These are phyloP conservation scores for Fagopyrum esculentum DNA, from an alignment of 148 eudicot species.

Conservation along the genomic window DNA sequence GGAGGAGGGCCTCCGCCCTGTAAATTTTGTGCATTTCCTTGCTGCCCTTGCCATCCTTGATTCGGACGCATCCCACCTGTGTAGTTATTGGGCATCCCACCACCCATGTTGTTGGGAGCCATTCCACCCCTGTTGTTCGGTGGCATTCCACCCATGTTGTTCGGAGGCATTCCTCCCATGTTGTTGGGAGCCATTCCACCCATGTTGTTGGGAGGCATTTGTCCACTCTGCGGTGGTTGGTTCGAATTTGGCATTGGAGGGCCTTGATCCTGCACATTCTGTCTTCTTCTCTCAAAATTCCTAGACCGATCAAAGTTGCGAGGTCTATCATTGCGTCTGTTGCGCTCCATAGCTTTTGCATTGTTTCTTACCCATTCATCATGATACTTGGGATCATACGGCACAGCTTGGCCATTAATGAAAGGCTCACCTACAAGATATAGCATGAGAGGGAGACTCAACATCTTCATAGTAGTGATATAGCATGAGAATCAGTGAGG, in stretches of 20 bases:
- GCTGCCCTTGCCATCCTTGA: constrained; percentile 20
- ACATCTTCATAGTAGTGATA: not conserved
- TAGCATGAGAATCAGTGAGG: not conserved
- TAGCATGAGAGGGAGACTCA: not conserved
- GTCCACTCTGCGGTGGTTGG: not conserved
- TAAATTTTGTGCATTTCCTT: constrained; percentile 17
- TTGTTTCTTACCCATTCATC: constrained; percentile 97
- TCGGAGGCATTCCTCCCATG: constrained; percentile 6
- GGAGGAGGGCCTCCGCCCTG: constrained; percentile 11
- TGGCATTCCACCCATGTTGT: constrained; percentile 20
- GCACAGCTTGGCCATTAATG: constrained; percentile 84
- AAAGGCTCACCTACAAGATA: constrained; percentile 78
- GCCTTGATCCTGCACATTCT: constrained; percentile 28
- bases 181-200: not conserved
- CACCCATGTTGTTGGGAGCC: constrained; percentile 26
- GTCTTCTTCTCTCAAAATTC: constrained; percentile 71
- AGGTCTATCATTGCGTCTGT: constrained; percentile 87
- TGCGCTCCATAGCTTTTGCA: constrained; percentile 77
- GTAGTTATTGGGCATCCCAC: not conserved
- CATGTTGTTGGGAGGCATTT: not conserved
- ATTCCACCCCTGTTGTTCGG: constrained; percentile 22
- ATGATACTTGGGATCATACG: constrained; percentile 95
- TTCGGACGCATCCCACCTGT: constrained; percentile 13
- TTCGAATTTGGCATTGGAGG: constrained; percentile 1
- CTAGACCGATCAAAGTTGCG: constrained; percentile 80